Conservation (phyloP, 192 early-diverging fungal species). For the Coemansia sp. region DNA sequence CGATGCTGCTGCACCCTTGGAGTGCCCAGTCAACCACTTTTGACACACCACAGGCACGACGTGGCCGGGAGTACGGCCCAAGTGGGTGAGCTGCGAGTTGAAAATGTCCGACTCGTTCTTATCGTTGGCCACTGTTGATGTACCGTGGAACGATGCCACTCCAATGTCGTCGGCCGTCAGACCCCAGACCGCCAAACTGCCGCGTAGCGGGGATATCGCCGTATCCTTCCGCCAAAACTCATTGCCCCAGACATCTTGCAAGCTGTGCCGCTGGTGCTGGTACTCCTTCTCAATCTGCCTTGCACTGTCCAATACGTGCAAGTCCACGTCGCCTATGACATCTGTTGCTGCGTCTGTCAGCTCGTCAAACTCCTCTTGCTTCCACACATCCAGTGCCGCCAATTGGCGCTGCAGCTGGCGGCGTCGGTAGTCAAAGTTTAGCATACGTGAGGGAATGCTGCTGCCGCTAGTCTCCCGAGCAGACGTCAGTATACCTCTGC, state of each 20-base stretch:
- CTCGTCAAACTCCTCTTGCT: not conserved
- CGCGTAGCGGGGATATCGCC: conserved; percentile 81
- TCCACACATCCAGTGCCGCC: not conserved
- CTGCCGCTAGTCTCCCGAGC: conserved; percentile 50
- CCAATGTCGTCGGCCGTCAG: conserved; percentile 89
- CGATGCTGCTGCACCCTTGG: conserved; percentile 93
- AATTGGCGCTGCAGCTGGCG: conserved; percentile 61
- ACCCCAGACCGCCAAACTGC: conserved; percentile 81
- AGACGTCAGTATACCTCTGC: conserved; percentile 85
- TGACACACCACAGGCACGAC: conserved; percentile 33
- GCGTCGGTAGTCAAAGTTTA: conserved; percentile 81
- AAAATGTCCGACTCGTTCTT: conserved; percentile 56
- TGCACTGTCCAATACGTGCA: conserved; percentile 52
- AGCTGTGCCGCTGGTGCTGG: not conserved
- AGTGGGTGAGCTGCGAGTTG: conserved; percentile 70
- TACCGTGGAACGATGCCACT: conserved; percentile 93
- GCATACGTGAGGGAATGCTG: conserved; percentile 59
- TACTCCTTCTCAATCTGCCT: conserved; percentile 12
- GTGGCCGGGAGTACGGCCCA: conserved; percentile 31
- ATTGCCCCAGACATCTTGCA: conserved; percentile 69
- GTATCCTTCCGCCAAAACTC: conserved; percentile 79
- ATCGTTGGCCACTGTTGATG: conserved; percentile 80
- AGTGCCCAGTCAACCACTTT: conserved; percentile 70
- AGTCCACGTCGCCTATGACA: not conserved
- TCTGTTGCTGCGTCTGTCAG: not conserved